Base-by-base conservation (phyloP, 768 basidiomycete genomes). In the Kwoniella sp. region DNA sequence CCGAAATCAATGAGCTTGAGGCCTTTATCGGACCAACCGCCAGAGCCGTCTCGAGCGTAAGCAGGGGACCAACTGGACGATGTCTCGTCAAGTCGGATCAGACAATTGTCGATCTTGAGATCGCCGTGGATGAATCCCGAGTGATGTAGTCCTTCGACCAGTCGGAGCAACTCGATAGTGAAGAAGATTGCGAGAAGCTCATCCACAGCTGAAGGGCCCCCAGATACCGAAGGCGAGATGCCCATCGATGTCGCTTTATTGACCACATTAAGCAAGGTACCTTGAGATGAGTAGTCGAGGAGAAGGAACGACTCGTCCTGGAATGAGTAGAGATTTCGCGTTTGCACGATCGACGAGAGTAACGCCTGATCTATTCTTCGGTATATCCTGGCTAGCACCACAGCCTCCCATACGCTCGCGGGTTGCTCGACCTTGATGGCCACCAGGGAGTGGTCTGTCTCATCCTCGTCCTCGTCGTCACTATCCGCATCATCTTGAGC, bases 51-150 rank as follows among this genome's bases (percentile, higher is more conserved):
- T 1, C 88, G 86, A 61, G 88, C 86, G 82, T 97, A 98, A n/a
- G 83, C 80, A 54, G 85, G 81, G 1, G 87, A 85, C 88, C 94
- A 92, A 1, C 86, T 83, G 0, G 87, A 83, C 0, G 84, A 80
- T 55, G 91, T 89, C 5, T 65, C 29, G 67, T 92, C 89, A 49
- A 99, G 84, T 4, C 96, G 87, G 9, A 98, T 83, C n/a, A 99
- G 85, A 77, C 94, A 96, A 81, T 99, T 99, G 82, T 99, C 96
- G 79, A 98, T 96, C 83, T 99, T 99, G 67, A 99, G 85, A 81
- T 99, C 96, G 30, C 96, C 95, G 73, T 99, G 96, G 70, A 99
- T 90, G 82, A 98, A 91, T 12, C 92, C 91, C 0, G 84, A 82
- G 17, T 75, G 60, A 78, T 98, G 96, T 77, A 97, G 85, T 19